Base-by-base conservation (phyloP, 2,329 filamentous ascomycete genomes). In the Fusarium staphyleae region DNA sequence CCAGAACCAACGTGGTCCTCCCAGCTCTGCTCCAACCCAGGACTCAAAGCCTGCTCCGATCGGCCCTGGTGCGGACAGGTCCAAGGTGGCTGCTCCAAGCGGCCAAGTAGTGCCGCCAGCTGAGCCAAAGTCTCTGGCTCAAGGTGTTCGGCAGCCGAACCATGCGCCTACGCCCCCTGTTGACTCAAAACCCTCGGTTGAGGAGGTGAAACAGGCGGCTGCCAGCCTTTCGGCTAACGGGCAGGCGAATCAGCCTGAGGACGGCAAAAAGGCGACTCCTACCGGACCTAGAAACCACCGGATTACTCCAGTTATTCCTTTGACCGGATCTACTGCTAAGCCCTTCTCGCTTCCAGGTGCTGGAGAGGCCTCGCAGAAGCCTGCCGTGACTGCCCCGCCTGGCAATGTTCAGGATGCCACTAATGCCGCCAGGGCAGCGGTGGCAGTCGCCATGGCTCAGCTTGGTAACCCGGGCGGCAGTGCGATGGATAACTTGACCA, bases 371-470 rank as follows among this genome's bases (percentile, higher is more conserved):
- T 66, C 70, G 9, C 68, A 74, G 2, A 78, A 79, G 54, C 61
- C 70, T 8, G 65, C 72, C 4, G 66, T 65, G n/a, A 48, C 72
- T 36, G 70, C 80, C 16, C 67, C 67, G 1, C 70, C 72, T 0
- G 66, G 55, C 70, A 67, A 75, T 37, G 76, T 87, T 9, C 81
- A 84, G 57, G 87, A 89, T 73, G 88, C 89, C 2, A 92, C 89
- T 0, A 85, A 88, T 69, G 85, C 87, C 32, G 89, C 89, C 1
- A 87, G 86, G 65, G 89, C 88, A 24, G 89, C 89, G 8, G 89
- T 91, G n/a, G 88, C 89, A 45, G 84, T 88, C 33, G 90, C 90
- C 2, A 91, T 92, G 87, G 87, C 89, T 1, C 88, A 90, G 67
- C 79, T 93, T 3, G 74, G 74, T 5, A 73, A 73, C 24, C 66